Percentiles rank a stretch among this genome's conserved stretches.
Evolutionary conservation across 441 rosid genomes (phyloP).

Genomic region (Populus hybrid): DNA sequence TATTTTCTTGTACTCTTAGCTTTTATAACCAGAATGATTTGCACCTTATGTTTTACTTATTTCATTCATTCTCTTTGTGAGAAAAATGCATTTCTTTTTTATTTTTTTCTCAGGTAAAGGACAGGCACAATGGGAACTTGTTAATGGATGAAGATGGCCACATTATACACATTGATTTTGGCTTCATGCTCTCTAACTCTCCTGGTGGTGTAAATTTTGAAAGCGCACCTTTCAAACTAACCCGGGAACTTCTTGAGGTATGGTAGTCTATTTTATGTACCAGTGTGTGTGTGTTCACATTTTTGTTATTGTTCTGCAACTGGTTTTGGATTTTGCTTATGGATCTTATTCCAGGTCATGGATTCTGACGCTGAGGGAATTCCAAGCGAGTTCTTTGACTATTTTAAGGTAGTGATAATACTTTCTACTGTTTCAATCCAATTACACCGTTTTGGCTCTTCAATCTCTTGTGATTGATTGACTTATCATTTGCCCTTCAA

Average conservation of each 20-base stretch:
- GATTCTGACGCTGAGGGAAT: slow-evolving; percentile 98
- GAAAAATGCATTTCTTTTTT: not conserved
- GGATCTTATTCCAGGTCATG: slow-evolving; percentile 61
- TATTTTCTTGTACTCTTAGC: not conserved
- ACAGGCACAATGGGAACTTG: slow-evolving; percentile 96
- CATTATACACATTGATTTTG: slow-evolving; percentile 97
- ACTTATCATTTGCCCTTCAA: slow-evolving; percentile 3
- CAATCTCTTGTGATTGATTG: not conserved
- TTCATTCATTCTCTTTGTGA: not conserved
- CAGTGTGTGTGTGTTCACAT: not conserved
- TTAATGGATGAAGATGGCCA: slow-evolving; percentile 98
- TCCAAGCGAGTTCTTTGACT: slow-evolving; percentile 97
- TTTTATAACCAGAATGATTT: not conserved
- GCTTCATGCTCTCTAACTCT: slow-evolving; percentile 97
- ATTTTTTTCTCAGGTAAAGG: slow-evolving; percentile 56
- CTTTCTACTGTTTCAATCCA: slow-evolving; percentile 10
- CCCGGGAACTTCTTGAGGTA: slow-evolving; percentile 97
- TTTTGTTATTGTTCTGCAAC: not conserved
- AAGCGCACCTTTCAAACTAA: slow-evolving; percentile 96
- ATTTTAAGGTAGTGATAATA: slow-evolving; percentile 63
- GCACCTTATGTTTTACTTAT: not conserved
- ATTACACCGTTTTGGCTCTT: not conserved
- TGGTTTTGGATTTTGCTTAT: slow-evolving; percentile 9
- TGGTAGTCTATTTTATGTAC: not conserved
- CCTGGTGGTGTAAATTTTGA: slow-evolving; percentile 98